These are phyloP conservation scores for Diaporthe eres DNA, from an alignment of 2,329 filamentous ascomycete species.

Conservation along the genomic window DNA sequence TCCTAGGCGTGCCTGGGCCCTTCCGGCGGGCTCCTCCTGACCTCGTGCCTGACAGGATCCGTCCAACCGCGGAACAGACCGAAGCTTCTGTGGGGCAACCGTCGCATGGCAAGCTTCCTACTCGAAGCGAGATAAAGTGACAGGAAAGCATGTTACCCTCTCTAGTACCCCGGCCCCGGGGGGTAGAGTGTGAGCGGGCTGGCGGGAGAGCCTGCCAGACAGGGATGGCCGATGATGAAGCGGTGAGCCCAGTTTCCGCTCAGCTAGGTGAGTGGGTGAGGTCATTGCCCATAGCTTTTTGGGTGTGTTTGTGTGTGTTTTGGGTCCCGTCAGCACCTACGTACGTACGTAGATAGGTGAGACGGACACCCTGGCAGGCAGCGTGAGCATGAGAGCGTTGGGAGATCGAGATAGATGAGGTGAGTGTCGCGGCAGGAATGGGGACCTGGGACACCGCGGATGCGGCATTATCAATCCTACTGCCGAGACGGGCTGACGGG, in stretches of 20 bases:
- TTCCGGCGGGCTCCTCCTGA: conserved; percentile 21
- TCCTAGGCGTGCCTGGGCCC: conserved; percentile 6
- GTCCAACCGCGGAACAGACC: conserved; percentile 40
- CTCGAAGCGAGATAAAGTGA: conserved; percentile 32
- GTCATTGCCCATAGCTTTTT: conserved; percentile 28
- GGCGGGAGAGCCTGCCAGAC: conserved; percentile 2
- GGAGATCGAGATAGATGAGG: conserved; percentile 8
- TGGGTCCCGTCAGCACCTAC: neutral
- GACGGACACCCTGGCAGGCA: neutral
- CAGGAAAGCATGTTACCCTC: conserved; percentile 31
- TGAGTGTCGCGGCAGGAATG: neutral
- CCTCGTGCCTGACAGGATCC: conserved; percentile 34
- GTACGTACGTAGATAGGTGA: neutral
- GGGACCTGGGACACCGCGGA: neutral
- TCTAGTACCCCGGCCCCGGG: neutral
- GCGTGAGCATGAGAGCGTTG: neutral
- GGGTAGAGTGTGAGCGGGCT: conserved; percentile 7
- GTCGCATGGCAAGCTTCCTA: conserved; percentile 35
- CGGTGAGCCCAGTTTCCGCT: conserved; percentile 23
- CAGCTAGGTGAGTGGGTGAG: conserved; percentile 28
- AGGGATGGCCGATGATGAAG: conserved; percentile 30
- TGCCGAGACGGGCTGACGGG: conserved; percentile 23
- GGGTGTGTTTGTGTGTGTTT: neutral
- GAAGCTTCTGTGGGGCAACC: conserved; percentile 34
- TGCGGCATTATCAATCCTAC: conserved; percentile 30